phyloP scores from a whole-genome alignment of 2,329 filamentous ascomycete genomes.

The Fusarium xyrophilum region DNA sequence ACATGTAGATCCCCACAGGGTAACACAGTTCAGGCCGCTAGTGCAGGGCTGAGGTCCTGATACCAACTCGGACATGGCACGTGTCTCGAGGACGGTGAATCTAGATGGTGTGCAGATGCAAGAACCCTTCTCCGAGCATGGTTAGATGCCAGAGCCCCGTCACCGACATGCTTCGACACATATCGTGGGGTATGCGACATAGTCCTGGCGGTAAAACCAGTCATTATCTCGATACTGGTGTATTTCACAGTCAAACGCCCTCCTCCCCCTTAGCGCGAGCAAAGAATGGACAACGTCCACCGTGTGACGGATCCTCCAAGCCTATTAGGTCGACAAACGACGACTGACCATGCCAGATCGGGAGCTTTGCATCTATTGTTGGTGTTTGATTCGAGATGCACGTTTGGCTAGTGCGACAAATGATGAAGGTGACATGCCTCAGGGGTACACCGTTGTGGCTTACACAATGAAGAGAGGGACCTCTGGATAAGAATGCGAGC shows the following conservation, averaged over 20 bases:
- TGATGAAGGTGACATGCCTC: slow-evolving; percentile 20
- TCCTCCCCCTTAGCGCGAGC: not conserved
- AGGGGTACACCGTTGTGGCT: slow-evolving; percentile 30
- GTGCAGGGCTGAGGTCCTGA: slow-evolving; percentile 21
- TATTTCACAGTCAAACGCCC: not conserved
- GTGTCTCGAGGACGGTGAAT: slow-evolving; percentile 1
- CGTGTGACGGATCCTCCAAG: not conserved
- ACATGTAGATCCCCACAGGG: slow-evolving; percentile 3
- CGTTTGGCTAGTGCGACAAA: slow-evolving; percentile 24
- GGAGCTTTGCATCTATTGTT: slow-evolving; percentile 18
- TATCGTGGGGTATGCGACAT: not conserved
- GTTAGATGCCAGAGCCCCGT: not conserved
- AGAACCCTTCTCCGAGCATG: not conserved
- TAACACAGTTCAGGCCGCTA: slow-evolving; percentile 3
- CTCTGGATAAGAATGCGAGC: slow-evolving; percentile 3
- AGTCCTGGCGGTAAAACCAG: not conserved
- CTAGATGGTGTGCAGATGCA: not conserved
- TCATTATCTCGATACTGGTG: slow-evolving; percentile 7
- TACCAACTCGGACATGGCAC: slow-evolving; percentile 12
- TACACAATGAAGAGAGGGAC: not conserved
- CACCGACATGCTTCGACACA: not conserved
- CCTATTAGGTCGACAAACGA: slow-evolving; percentile 3
- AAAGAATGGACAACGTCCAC: slow-evolving; percentile 6
- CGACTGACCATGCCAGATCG: slow-evolving; percentile 1
- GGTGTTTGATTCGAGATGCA: slow-evolving; percentile 21